Base-by-base conservation (phyloP, 345 rosid species). In the Syzygium aqueum region DNA sequence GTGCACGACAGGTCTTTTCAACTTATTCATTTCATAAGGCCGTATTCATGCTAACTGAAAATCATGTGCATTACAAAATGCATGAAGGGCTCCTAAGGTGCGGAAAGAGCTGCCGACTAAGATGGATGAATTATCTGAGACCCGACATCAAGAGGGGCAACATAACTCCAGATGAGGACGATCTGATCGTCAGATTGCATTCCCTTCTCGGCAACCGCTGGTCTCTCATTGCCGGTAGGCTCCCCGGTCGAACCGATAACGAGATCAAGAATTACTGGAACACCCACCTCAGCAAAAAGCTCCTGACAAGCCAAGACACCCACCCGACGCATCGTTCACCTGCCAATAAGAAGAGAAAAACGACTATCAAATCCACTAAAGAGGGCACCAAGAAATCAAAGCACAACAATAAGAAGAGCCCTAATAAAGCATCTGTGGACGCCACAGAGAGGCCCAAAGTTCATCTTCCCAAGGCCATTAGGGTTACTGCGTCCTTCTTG, bases 201-300 rank as follows among this genome's bases (percentile, higher is more conserved):
- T 87, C 93, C n/a, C 90, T 94, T 8, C 93, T 94, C 2, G 95
- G 94, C 16, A 94, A 94, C 73, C 91, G 95, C 6, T 94, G 95
- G 95, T 94, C 94, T 37, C 92, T 94, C 86, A 94, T 94, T 22
- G 94, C 95, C 17, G 94, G 94, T 8, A 86, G 95, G 33, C 94
- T 93, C 85, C 95, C 95, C 9, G 95, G 95, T 84, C 92, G 95
- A 88, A 93, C 95, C 80, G 95, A 93, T 89, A 93, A 93, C 89
- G 95, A 93, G 94, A 92, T 93, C 63, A 93, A 93, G 87, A 93
- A 93, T 61, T 89, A 93, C 28, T 93, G 93, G 94, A 93, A 92
- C 87, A 92, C 94, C 67, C 90, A 92, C 84, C 92, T 93, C 17
- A 85, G 92, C 89, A 93, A 92, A 85, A 87, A 43, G 80, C 89